These are phyloP conservation scores for Plenodomus biglobosus DNA, from an alignment of 2,329 filamentous ascomycete species.

Conservation along the genomic window DNA sequence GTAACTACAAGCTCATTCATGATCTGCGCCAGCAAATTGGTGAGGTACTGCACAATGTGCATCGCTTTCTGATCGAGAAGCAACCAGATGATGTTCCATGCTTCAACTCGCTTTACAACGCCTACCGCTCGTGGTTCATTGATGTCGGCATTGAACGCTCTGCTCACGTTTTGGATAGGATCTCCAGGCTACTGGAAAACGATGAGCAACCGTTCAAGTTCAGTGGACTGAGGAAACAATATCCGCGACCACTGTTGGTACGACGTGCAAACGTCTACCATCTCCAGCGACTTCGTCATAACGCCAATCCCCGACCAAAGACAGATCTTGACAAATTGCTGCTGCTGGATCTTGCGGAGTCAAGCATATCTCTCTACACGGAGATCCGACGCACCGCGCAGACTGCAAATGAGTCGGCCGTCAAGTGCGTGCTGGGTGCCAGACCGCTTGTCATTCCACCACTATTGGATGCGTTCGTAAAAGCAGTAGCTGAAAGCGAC, in stretches of 20 bases:
- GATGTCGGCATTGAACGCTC: constrained; percentile 96
- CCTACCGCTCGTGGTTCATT: constrained; percentile 94
- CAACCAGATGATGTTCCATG: constrained; percentile 96
- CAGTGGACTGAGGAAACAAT: constrained; percentile 86
- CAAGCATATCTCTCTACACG: constrained; percentile 86
- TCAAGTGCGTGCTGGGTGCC: constrained; percentile 87
- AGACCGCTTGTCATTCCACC: constrained; percentile 86
- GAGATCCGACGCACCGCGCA: constrained; percentile 95
- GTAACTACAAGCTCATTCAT: constrained; percentile 72
- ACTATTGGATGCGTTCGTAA: constrained; percentile 76
- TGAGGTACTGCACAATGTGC: constrained; percentile 76
- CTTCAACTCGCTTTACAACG: constrained; percentile 89
- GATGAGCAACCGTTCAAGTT: constrained; percentile 94
- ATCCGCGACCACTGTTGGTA: constrained; percentile 88
- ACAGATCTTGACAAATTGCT: constrained; percentile 86
- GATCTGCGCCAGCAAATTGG: constrained; percentile 78
- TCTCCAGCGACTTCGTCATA: constrained; percentile 89
- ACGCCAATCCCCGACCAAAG: constrained; percentile 82
- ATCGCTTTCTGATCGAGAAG: constrained; percentile 76
- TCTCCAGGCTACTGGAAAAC: constrained; percentile 78
- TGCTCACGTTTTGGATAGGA: constrained; percentile 86
- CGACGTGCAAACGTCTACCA: constrained; percentile 94
- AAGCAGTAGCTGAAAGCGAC: constrained; percentile 76
- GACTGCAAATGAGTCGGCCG: constrained; percentile 85
- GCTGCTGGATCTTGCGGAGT: constrained; percentile 83